These are phyloP conservation scores for Jamesozyma spencerorum DNA, from an alignment of 805 yeast genomes.

Conservation along the genomic window DNA sequence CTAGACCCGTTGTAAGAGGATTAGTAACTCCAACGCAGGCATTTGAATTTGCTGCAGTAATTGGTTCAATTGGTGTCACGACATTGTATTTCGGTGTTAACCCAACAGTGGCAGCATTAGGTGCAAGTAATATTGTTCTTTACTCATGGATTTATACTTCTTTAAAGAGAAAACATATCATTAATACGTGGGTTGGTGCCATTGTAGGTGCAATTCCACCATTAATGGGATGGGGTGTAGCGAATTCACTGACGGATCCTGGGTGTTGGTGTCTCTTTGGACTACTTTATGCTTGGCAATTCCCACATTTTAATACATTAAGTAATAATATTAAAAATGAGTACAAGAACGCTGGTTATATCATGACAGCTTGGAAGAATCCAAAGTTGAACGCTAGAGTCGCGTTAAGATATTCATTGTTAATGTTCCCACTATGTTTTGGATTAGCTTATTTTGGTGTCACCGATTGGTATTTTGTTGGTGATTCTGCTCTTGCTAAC, in stretches of 20 bases:
- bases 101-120: conserved; percentile 74
- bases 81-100: conserved; percentile 75
- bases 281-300: conserved; percentile 92
- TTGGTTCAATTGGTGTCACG: conserved; percentile 64
- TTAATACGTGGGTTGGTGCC: conserved; percentile 98
- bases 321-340: conserved; percentile 83
- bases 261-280: conserved; percentile 95
- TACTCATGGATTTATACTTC: conserved; percentile 91
- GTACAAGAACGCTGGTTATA: conserved; percentile 87
- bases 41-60: conserved; percentile 61
- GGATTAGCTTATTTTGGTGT: conserved; percentile 71
- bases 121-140: conserved; percentile 65
- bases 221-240: conserved; percentile 97
- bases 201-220: conserved; percentile 99
- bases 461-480: conserved; percentile 69
- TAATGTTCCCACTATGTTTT: conserved; percentile 88
- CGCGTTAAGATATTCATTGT: conserved; percentile 77
- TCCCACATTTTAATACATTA: conserved; percentile 92
- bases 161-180: conserved; percentile 69
- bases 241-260: conserved; percentile 69
- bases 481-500: conserved; percentile 77
- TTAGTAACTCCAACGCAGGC: conserved; percentile 68
- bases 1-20: conserved; percentile 87
- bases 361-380: conserved; percentile 92
- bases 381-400: conserved; percentile 91